Base-by-base conservation (phyloP, 768 basidiomycete genomes). In the Lactifluus piperatus region DNA sequence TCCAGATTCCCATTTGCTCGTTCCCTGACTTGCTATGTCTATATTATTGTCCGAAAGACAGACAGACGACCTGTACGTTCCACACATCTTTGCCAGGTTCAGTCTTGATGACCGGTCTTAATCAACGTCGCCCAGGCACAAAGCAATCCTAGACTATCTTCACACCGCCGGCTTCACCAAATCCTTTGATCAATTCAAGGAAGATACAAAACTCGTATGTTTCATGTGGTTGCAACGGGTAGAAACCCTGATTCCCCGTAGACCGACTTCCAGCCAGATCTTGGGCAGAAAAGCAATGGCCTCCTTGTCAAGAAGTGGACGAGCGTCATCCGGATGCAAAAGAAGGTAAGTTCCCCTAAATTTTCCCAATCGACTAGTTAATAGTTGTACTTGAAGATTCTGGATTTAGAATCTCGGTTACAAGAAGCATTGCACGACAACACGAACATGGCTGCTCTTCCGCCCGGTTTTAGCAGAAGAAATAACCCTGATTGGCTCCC, bases 371-470 rank as follows among this genome's bases (percentile, higher is more conserved):
- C 7, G 16, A 39, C 36, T 18, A 14, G n/a, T 29, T 44, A 37
- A 46, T 20, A 14, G 39, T 29, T 9, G 13, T 32, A 18, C 37
- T 22, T 20, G 13, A 65, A 84, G 83, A 83, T 85, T 56, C 76
- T 84, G 76, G 83, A 84, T 61, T 72, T 85, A 26, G 83, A 84
- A 69, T 68, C 76, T 8, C 75, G 79, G 11, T 77, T 82, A 52
- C 70, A 80, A 5, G 73, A 79, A 51, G 73, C 81, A 32, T 62
- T 74, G 56, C 76, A 80, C 53, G 80, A 83, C 67, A 73, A 79
- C 26, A 70, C 77, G 0, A 64, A 60, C 55, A 61, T 65, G 49
- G 69, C 73, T 0, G 65, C 72, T 48, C 68, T 70, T 18, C 67
- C 69, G 18, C 51, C 65, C 16, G 64, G 66, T 29, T 56, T 75